Base-by-base conservation (phyloP, 148 eudicot species). In the Linanthus parryae region DNA sequence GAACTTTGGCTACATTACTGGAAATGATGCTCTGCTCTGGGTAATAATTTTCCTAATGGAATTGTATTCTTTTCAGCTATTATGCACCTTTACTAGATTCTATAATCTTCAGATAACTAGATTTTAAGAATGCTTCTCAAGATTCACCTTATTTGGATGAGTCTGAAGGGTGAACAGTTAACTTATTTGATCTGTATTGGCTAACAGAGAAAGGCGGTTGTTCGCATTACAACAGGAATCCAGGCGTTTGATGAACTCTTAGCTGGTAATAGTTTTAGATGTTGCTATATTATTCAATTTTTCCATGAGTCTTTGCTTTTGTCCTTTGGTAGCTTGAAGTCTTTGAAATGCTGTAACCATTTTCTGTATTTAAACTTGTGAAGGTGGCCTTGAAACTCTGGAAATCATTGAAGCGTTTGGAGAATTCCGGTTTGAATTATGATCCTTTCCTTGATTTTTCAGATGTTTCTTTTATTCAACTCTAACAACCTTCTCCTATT, bases 1-100 rank as follows among this genome's bases (percentile, higher is more conserved):
- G 99, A 92, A 92, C 58, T 87, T 64, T 29, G 99, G 99, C 10
- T 92, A 92, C 61, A 87, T 92, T 15, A 92, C 99, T 63, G 99
- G 99, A 61, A 92, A 91, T 51, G 99, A 92, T 59, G 99, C 99
- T 61, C 68, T 92, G 62, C 65, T 92, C 54, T 79, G 59, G 74
- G 99, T 92, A 67, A 65, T 80, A 63, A 55, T 0, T 5, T 52
- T 42, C 16, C n/a, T n/a, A n/a, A n/a, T n/a, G n/a, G n/a, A n/a
- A n/a, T n/a, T n/a, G n/a, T n/a, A n/a, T n/a, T n/a, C n/a, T n/a
- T n/a, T n/a, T n/a, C n/a, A n/a, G n/a, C n/a, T n/a, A n/a, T n/a
- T n/a, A n/a, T n/a, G n/a, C n/a, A n/a, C n/a, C n/a, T n/a, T n/a
- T n/a, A n/a, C n/a, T n/a, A n/a, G n/a, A n/a, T n/a, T n/a, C n/a